Evolutionary conservation across 176 grass and related monocot species (phyloP), one percentile per base, ranked within the genome.

Genomic region (Oryza rufipogon): DNA sequence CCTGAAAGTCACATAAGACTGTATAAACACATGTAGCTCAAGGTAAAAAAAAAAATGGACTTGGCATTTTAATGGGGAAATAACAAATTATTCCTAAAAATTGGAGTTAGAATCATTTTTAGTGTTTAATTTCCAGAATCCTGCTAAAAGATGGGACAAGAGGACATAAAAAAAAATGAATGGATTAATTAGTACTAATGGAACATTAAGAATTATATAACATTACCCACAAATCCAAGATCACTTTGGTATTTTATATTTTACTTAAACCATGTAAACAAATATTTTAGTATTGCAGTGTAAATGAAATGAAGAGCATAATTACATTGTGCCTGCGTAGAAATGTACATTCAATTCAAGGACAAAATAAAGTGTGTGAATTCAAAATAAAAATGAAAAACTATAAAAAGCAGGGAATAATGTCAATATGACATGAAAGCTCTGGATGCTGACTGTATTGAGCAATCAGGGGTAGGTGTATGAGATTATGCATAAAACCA

Each of bases 1-100:
- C 92, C 92, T 94, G 74, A 72, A 10, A 76, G n/a, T 71, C 71
- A 56, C 70, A 32, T 58, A 77, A 81, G 17, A 72, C 6, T 49
- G 26, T 81, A 77, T 77, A 70, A 63, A 76, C 52, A 42, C 28
- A 76, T 45, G 61, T 28, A 72, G 19, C 83, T 61, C 66, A 83
- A 83, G 45, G 39, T 66, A 78, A 34, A 25, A 72, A 56, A 76
- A 76, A 49, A 74, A 6, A 11, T 23, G 13, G 30, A 32, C 2
- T 22, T 23, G 11, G 77, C 39, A 82, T 51, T 28, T 65, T 64
- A 26, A 64, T 42, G n/a, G 16, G 75, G 3, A 12, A 67, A 17
- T 2, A 54, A 58, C 7, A 58, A 58, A n/a, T n/a, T 14, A 48
- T n/a, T 19, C 13, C 65, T 45, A 9, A 67, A 48, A 7, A 64